These are phyloP conservation scores for Diaporthe vexans DNA, from an alignment of 2,329 filamentous ascomycete genomes.

Conservation along the genomic window DNA sequence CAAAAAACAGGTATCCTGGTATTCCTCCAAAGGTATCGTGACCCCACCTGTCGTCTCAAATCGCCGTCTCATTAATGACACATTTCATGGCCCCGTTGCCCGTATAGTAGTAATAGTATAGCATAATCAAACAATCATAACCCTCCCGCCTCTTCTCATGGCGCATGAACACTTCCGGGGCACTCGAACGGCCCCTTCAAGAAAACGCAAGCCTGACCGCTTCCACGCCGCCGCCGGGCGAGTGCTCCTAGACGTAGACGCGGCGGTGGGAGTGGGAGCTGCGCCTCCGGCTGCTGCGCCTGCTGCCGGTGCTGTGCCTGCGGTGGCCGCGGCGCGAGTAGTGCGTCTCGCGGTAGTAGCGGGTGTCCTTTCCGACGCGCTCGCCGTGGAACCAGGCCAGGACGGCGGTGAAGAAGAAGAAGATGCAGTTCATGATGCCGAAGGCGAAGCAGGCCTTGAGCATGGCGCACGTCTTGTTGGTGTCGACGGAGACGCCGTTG, in stretches of 20 bases:
- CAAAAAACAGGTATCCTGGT: constrained; percentile 16
- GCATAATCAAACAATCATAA: constrained; percentile 20
- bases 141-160: background rate
- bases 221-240: background rate
- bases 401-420: constrained; percentile 83
- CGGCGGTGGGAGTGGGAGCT: constrained; percentile 63
- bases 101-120: constrained; percentile 23
- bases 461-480: constrained; percentile 89
- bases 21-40: constrained; percentile 15
- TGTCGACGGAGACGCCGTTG: constrained; percentile 64
- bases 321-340: constrained; percentile 62
- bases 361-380: constrained; percentile 45
- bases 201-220: background rate
- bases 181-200: background rate
- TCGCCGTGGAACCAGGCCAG: constrained; percentile 74
- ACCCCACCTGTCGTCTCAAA: background rate
- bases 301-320: constrained; percentile 58
- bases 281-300: constrained; percentile 56
- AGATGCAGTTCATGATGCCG: constrained; percentile 87
- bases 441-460: constrained; percentile 92
- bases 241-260: constrained; percentile 60
- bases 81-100: constrained; percentile 3
- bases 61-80: constrained; percentile 26
- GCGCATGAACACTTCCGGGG: too few relatives aligned
- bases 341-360: constrained; percentile 60